Evolutionary conservation across 2,329 filamentous ascomycete genomes (phyloP), one percentile per base, ranked within the genome.

Genomic region (Thielaviopsis populi): DNA sequence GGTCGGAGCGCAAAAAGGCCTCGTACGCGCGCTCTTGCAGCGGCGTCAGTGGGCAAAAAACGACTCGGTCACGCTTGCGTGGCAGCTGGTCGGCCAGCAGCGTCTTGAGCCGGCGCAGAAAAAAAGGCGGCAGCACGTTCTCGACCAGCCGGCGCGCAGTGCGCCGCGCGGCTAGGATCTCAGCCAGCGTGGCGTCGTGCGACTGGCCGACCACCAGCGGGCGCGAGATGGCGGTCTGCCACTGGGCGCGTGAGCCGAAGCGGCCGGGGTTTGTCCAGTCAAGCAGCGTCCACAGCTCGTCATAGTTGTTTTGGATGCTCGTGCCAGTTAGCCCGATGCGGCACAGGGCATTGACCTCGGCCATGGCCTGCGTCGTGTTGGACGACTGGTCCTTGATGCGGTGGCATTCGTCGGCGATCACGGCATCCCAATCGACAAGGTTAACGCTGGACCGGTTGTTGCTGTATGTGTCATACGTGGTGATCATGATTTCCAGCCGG

Each of bases 231-330:
- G 82, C 84, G 22, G 81, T 78, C 69, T 84, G 87, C 94, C 94
- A 99, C 50, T 88, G 87, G 4, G 81, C 76, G 10, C 88, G 70
- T 0, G 78, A 78, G 17, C 82, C 82, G 63, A 85, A 81, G 58
- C 80, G 75, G 0, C 91, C 92, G 0, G 94, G 94, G 69, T 95
- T 94, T 0, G 91, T 91, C 94, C 94, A 99, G 72, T 99, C 95
- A 2, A 99, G 78, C 0, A 99, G 78, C 0, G 91, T 95, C 92
- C 92, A 99, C 0, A 99, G 80, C 73, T 99, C 94, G 71, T 96
- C 90, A 72, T 99, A 99, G 68, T 89, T 94, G 73, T 99, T 99
- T 72, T 99, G 94, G 54, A 99, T 96, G 0, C 92, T 92, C 0
- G 94, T 99, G 1, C 94, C 94, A 0, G 91, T 97, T 8, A 99